Percentiles rank a stretch among this genome's conserved stretches.
Conservation (phyloP, 306 rosid species). For the Lagenaria siceraria region DNA sequence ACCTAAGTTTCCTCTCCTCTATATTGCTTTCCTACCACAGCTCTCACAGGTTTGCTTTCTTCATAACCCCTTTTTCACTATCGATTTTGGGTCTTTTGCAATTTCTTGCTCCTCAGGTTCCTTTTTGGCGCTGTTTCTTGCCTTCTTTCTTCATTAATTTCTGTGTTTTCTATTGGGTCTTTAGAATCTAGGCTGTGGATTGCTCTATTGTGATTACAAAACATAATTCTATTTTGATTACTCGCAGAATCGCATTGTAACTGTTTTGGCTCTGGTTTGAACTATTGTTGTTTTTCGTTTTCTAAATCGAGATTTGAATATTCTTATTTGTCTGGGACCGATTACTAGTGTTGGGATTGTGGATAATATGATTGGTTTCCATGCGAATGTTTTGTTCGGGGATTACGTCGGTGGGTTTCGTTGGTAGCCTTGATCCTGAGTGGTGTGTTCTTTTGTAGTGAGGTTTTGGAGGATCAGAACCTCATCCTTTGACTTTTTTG, state of each 20-base stretch:
- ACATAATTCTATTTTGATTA: neutral
- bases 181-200: neutral
- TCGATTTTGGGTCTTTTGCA: neutral
- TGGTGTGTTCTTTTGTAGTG: neutral
- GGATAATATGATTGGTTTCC: neutral
- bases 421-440: neutral
- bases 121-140: neutral
- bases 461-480: neutral
- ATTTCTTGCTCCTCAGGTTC: neutral
- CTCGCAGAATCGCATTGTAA: neutral
- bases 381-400: neutral
- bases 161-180: neutral
- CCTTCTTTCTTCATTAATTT: neutral
- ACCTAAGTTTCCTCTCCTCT: neutral
- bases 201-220: neutral
- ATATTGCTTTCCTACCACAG: neutral
- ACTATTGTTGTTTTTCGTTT: neutral
- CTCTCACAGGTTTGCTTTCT: neutral
- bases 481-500: neutral
- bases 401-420: neutral
- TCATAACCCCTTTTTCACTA: neutral
- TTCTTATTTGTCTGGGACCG: neutral
- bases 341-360: neutral
- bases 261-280: neutral
- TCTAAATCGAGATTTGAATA: neutral